phyloP scores from a whole-genome alignment of 805 yeast genomes.

The Zygosaccharomyces pseudorouxii region DNA sequence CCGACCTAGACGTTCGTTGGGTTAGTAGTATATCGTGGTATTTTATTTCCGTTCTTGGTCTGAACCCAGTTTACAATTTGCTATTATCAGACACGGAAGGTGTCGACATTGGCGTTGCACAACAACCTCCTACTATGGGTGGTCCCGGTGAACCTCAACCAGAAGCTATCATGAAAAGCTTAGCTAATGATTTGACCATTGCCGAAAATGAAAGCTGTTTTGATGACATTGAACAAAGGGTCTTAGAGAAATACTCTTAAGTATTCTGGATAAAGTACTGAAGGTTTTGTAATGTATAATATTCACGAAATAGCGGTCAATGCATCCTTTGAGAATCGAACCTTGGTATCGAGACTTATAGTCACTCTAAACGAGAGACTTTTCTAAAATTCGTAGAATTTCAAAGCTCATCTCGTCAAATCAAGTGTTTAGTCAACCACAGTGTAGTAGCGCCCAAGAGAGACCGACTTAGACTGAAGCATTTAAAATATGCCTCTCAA shows the following conservation, averaged over 20 bases:
- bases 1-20: constrained; percentile 84
- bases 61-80: constrained; percentile 71
- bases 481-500: constrained; percentile 34
- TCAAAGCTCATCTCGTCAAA: neutral
- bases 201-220: constrained; percentile 52
- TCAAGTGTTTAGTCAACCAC: neutral
- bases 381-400: neutral
- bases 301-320: neutral
- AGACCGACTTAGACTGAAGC: neutral
- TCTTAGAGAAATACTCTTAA: constrained; percentile 23
- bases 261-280: neutral
- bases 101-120: constrained; percentile 28
- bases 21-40: constrained; percentile 96
- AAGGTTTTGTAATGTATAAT: neutral
- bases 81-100: constrained; percentile 40
- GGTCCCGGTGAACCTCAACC: constrained; percentile 58
- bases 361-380: neutral
- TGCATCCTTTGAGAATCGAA: neutral
- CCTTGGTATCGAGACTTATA: neutral
- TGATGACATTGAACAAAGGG: constrained; percentile 59
- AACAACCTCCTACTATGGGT: constrained; percentile 28
- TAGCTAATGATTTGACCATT: constrained; percentile 71
- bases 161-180: constrained; percentile 57
- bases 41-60: constrained; percentile 79
- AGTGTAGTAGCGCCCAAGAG: neutral